A percentile compares a stretch with the other conserved stretches of the same genome.
These are phyloP conservation scores for Saprolegnia parasitica DNA, from an alignment of 352 stramenopile species.

Conservation along the genomic window DNA sequence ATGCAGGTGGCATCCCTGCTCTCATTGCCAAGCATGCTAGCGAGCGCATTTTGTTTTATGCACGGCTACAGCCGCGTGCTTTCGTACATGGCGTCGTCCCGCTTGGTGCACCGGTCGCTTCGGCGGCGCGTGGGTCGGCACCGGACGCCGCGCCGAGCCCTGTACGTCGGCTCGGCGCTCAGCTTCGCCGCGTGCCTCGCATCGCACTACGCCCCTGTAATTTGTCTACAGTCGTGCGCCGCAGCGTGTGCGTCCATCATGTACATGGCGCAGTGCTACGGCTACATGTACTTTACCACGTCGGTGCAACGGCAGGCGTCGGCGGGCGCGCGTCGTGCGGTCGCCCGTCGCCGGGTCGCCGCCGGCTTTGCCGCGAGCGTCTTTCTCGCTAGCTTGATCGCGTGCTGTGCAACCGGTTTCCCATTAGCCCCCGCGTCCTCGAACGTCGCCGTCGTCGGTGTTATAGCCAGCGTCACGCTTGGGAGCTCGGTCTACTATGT, in stretches of 20 bases:
- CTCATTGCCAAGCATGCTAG: neutral
- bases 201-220: neutral
- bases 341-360: neutral
- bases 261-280: neutral
- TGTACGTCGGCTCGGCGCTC: neutral
- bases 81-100: neutral
- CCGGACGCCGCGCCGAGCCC: neutral
- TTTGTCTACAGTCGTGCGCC: neutral
- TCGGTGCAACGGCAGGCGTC: neutral
- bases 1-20: neutral
- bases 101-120: neutral
- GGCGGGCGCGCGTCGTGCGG: no score
- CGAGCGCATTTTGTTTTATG: neutral
- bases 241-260: neutral
- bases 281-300: neutral
- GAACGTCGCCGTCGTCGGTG: neutral
- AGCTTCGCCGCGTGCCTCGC: neutral
- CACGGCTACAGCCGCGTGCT: neutral
- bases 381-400: neutral
- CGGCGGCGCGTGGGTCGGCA: neutral
- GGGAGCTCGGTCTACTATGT: neutral
- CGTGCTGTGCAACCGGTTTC: neutral
- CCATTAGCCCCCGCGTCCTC: neutral
- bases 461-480: neutral
- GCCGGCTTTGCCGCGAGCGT: neutral